These are phyloP conservation scores for Fusarium goolgardi DNA, from an alignment of 2,329 filamentous ascomycete genomes.

Conservation along the genomic window DNA sequence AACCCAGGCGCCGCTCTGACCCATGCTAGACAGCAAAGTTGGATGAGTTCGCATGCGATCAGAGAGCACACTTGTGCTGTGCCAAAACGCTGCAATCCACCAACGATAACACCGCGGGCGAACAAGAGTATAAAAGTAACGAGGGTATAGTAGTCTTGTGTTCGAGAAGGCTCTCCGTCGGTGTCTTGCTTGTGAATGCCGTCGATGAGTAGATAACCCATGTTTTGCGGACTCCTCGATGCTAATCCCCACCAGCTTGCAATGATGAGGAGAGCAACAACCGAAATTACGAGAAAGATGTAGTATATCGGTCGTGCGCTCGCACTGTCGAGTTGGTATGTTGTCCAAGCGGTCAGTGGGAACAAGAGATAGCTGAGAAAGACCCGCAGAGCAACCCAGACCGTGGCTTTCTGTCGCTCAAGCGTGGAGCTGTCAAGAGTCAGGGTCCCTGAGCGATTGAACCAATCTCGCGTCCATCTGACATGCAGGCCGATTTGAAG, in stretches of 20 bases:
- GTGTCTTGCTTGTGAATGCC: conserved; percentile 75
- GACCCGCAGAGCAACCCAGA: conserved; percentile 70
- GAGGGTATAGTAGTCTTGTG: conserved; percentile 61
- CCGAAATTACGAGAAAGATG: conserved; percentile 49
- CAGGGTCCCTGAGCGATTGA: conserved; percentile 51
- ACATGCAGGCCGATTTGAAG: conserved; percentile 55
- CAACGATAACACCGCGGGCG: conserved; percentile 28
- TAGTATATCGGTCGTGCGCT: conserved; percentile 41
- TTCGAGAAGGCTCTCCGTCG: conserved; percentile 52
- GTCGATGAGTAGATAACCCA: conserved; percentile 52
- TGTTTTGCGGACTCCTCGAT: conserved; percentile 34
- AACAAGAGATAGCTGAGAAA: conserved; percentile 81
- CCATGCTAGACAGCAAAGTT: conserved; percentile 56
- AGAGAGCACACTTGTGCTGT: conserved; percentile 27
- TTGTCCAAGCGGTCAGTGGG: conserved; percentile 76
- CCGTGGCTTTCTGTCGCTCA: conserved; percentile 55
- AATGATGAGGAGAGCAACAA: conserved; percentile 41
- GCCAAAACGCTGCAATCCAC: conserved; percentile 31
- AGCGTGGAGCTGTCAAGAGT: conserved; percentile 13
- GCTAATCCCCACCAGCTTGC: conserved; percentile 49
- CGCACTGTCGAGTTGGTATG: conserved; percentile 71
- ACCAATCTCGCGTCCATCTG: conserved; percentile 55
- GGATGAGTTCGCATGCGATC: conserved; percentile 29
- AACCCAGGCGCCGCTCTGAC: conserved; percentile 66
- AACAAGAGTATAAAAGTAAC: conserved; percentile 34